phyloP scores from a whole-genome alignment of 1,284 basidiomycete species.

The Ceratobasidium sp. region DNA sequence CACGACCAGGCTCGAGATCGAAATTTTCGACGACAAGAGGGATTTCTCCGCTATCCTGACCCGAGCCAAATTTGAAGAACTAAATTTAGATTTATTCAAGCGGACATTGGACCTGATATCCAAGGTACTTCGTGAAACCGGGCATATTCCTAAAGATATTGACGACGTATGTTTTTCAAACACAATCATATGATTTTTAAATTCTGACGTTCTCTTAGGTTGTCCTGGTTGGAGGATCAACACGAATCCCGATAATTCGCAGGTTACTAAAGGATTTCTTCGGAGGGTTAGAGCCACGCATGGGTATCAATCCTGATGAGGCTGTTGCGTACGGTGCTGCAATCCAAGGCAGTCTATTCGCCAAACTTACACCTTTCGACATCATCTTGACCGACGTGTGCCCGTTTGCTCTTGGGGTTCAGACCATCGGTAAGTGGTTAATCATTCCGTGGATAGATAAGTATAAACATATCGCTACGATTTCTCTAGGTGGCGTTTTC shows the following conservation, averaged over 20 bases:
- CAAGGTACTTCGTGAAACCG: conserved; percentile 72
- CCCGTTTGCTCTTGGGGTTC: conserved; percentile 70
- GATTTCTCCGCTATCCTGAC: conserved; percentile 71
- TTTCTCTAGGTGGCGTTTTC: conserved; percentile 67
- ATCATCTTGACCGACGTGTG: conserved; percentile 60
- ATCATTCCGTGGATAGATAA: no score
- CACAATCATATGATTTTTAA: no score
- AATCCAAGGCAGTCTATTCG: conserved; percentile 75
- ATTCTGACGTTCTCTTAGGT: conserved; percentile 59
- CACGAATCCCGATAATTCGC: conserved; percentile 99
- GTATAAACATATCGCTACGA: no score
- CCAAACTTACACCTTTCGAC: no score
- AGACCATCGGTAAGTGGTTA: conserved; percentile 64
- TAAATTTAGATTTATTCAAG: conserved; percentile 73
- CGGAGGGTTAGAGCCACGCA: conserved; percentile 94
- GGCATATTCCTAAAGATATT: conserved; percentile 73
- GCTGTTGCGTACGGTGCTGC: conserved; percentile 99
- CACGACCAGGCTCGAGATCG: conserved; percentile 71
- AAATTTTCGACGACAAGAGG: conserved; percentile 71
- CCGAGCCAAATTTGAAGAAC: conserved; percentile 72
- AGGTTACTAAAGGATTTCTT: conserved; percentile 98
- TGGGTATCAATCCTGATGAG: conserved; percentile 99
- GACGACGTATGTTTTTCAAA: conserved; percentile 69
- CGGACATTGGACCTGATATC: conserved; percentile 75
- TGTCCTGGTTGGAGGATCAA: conserved; percentile 82